Percentiles rank a stretch among this genome's conserved stretches.
Evolutionary conservation across 352 stramenopile genomes (phyloP).

Genomic region (Phytophthora sansomeana): DNA sequence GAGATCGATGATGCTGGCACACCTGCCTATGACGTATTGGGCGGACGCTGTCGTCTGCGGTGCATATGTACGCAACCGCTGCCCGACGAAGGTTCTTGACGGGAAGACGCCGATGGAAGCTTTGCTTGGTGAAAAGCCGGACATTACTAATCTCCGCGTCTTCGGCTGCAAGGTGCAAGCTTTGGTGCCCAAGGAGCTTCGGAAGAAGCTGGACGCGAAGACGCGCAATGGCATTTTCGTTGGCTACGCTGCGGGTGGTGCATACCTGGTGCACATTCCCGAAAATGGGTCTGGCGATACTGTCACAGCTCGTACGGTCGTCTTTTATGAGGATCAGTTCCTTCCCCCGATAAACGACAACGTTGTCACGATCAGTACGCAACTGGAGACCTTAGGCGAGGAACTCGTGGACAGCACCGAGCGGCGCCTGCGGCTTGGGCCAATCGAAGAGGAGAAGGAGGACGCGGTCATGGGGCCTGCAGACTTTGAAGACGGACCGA

Average conservation of each 20-base stretch:
- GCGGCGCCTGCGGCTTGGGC: too few relatives aligned
- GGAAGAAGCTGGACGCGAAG: constrained; percentile 13
- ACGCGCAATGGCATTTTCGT: too few relatives aligned
- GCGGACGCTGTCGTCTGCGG: constrained; percentile 13
- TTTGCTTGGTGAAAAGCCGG: neutral
- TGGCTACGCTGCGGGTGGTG: too few relatives aligned
- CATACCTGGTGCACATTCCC: constrained; percentile 6
- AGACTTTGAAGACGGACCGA: too few relatives aligned
- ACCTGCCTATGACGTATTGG: constrained; percentile 8
- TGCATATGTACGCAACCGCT: constrained; percentile 18
- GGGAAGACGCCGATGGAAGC: constrained; percentile 16
- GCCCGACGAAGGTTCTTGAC: constrained; percentile 13
- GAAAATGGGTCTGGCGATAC: neutral
- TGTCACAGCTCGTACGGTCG: constrained; percentile 3
- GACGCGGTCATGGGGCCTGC: too few relatives aligned
- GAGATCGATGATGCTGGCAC: constrained; percentile 8
- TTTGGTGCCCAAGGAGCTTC: constrained; percentile 1
- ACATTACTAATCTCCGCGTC: constrained; percentile 14
- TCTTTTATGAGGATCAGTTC: constrained; percentile 15
- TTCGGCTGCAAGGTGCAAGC: constrained; percentile 13
- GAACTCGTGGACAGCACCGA: too few relatives aligned
- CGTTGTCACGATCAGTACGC: too few relatives aligned
- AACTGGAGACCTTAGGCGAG: too few relatives aligned
- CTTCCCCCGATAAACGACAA: too few relatives aligned
- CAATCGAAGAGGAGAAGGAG: too few relatives aligned